Base-by-base conservation (phyloP, 2,329 filamentous ascomycete genomes). In the Orbilia brochopaga region DNA sequence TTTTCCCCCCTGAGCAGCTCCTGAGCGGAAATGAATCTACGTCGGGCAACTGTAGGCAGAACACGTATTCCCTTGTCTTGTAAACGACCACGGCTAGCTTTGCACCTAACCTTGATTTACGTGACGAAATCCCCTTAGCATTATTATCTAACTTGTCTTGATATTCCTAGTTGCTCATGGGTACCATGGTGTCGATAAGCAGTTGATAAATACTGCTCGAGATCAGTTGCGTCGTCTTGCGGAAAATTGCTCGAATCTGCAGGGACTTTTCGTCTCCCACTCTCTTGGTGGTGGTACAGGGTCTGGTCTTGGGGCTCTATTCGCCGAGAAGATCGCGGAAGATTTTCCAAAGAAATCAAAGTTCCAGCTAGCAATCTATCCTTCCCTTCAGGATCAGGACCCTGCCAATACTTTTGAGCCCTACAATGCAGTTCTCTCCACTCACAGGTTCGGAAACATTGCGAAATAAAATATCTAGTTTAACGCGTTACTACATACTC, bases 281-380 rank as follows among this genome's bases (percentile, higher is more conserved):
- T 90, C 87, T 11, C 90, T 90, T 75, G 87, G 87, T 76, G 87
- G 87, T 78, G 87, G 87, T 79, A 90, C 88, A 70, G 87, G 87
- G 74, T 90, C 88, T 75, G 88, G 88, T 76, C 90, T 90, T 79
- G 88, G 87, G 77, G 86, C 87, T 74, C 87, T 90, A 50, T 83
- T 90, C 74, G 85, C 90, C 44, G 88, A 90, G 83, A 87, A 87
- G 75, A 86, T 90, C 62, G 85, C 87, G n/a, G 86, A 85, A 76
- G 87, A 90, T 80, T 90, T 87, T 77, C 87, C 86, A 81, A 90
- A 90, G 84, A 90, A 90, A 84, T 88, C 84, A 81, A 90, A 90
- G 85, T 87, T 90, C 72, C 87, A 90, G 80, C 89, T 90, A 78
- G 85, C 87, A 77, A 85, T 90, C 72, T 90, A 90, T 82, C 87